Percentiles rank a stretch among this genome's conserved stretches.
Evolutionary conservation across 768 basidiomycete species (phyloP).

Genomic region (Mycena rebaudengoi): DNA sequence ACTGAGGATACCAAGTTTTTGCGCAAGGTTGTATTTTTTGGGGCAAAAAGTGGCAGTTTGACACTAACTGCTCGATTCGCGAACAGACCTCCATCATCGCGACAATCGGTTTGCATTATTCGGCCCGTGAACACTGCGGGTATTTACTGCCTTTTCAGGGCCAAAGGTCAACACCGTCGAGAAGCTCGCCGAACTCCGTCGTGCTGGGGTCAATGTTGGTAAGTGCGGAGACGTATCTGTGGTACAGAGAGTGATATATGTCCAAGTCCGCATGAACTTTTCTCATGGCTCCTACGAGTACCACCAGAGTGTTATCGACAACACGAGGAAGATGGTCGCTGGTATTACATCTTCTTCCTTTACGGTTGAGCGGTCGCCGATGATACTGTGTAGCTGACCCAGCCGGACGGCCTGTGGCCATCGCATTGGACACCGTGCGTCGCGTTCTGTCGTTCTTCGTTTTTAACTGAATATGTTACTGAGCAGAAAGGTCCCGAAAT

Average conservation of each 20-base stretch:
- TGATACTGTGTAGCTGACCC: slow-evolving; percentile 59
- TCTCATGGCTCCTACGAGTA: slow-evolving; percentile 99
- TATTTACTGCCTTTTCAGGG: slow-evolving; percentile 55
- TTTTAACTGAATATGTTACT: slow-evolving; percentile 14
- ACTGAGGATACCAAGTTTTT: slow-evolving; percentile 84
- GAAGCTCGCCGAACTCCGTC: slow-evolving; percentile 82
- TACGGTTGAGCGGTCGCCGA: neutral
- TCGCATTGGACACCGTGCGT: slow-evolving; percentile 95
- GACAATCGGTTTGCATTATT: slow-evolving; percentile 80
- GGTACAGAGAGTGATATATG: slow-evolving; percentile 7
- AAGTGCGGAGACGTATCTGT: slow-evolving; percentile 44
- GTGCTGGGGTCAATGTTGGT: slow-evolving; percentile 98
- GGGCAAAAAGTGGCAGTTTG: too few species aligned
- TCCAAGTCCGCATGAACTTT: slow-evolving; percentile 98
- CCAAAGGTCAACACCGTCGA: slow-evolving; percentile 95
- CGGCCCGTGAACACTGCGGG: slow-evolving; percentile 15
- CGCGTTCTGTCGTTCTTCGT: neutral
- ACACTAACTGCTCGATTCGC: slow-evolving; percentile 15
- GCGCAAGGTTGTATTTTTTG: slow-evolving; percentile 77
- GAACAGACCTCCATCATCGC: slow-evolving; percentile 95
- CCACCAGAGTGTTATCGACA: slow-evolving; percentile 99
- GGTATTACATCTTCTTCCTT: slow-evolving; percentile 52
- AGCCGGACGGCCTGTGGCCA: slow-evolving; percentile 90
- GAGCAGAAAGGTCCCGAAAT: slow-evolving; percentile 98
- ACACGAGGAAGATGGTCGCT: slow-evolving; percentile 87